Evolutionary conservation across 306 rosid genomes (phyloP), one percentile per base, ranked within the genome.

Genomic region (Rubus idaeus): DNA sequence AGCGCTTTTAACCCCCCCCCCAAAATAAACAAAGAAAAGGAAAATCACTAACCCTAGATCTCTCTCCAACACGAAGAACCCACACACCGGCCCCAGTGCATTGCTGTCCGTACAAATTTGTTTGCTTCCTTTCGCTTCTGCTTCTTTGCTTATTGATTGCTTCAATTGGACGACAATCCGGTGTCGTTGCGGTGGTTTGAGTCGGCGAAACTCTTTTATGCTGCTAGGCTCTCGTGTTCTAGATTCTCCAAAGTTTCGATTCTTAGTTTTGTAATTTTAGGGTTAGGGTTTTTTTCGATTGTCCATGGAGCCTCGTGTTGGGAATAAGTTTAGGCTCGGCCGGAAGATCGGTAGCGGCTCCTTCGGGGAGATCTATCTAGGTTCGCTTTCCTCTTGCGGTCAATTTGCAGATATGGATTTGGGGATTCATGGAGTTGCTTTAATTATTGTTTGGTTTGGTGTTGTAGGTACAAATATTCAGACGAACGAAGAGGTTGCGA

Each of bases 331-430:
- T 84, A 90, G 94, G 42, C 80, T 94, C 46, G 97, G 98, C 45
- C 87, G 97, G 76, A 94, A 94, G 89, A 90, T 94, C 89, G 98
- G 98, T 37, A 89, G 98, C 81, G 96, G 98, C 63, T 94, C 98
- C 42, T 94, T 94, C 35, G 98, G 98, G 20, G 97, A 94, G 96
- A 94, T 94, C 93, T 91, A 94, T 84, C 87, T 91, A 39, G 98
- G 98, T 91, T 84, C 23, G 81, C n/a, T 5, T 9, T 20, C 21
- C 42, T 30, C 12, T 40, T 12, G 3, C 9, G 45, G 21, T 21
- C 4, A 0, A 11, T 40, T 13, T 46, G 57, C 7, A 2, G 23
- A 49, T 37, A n/a, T 58, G 53, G 30, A 10, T 60, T 74, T 39
- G 47, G 61, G 26, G 13, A 23, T 42, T 13, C 0, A 3, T 30